Evolutionary conservation across 441 rosid species (phyloP), one percentile per base, ranked within the genome.

Genomic region (Lepidium campestre): DNA sequence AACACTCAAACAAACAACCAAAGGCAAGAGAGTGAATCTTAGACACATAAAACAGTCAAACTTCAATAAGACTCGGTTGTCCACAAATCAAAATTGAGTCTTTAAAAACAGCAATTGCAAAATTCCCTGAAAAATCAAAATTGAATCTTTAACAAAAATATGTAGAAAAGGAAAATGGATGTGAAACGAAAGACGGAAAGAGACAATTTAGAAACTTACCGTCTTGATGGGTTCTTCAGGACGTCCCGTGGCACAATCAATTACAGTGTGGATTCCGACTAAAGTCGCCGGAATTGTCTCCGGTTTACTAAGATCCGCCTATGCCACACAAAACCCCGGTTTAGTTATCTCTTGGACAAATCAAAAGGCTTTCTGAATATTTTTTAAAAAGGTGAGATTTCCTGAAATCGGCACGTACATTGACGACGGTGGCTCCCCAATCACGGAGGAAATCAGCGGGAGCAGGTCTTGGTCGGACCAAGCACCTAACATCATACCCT

Each of bases 401-500:
- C 1, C 6, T 4, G 35, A 17, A 18, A 11, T 31, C 8, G 10
- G 36, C 10, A 57, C 75, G 40, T 75, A 90, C 98, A 74, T 88
- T 92, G 67, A 90, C 97, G 59, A 92, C 97, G n/a, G 80, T 92
- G 45, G 98, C 97, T n/a, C 96, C 96, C 98, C 97, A 92, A 71
- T 90, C 98, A 15, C 97, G 90, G 52, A 90, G 90, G 56, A 92
- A 93, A 49, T 93, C 97, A 7, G 97, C 96, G 0, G 96, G 93
- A 42, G 97, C 87, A 2, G 96, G 97, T 73, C 98, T 80, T 18
- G 98, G 97, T 62, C 97, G 71, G 12, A 93, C 93, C 31, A 92
- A 93, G 62, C 97, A 93, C 55, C 97, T 78, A 17, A 90, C 97
- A 2, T 90, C 98, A 27, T 92, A 92, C 0, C 97, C 98, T 82